These are phyloP conservation scores for Yarrowia yakushimensis DNA, from an alignment of 805 yeast genomes.

Conservation along the genomic window DNA sequence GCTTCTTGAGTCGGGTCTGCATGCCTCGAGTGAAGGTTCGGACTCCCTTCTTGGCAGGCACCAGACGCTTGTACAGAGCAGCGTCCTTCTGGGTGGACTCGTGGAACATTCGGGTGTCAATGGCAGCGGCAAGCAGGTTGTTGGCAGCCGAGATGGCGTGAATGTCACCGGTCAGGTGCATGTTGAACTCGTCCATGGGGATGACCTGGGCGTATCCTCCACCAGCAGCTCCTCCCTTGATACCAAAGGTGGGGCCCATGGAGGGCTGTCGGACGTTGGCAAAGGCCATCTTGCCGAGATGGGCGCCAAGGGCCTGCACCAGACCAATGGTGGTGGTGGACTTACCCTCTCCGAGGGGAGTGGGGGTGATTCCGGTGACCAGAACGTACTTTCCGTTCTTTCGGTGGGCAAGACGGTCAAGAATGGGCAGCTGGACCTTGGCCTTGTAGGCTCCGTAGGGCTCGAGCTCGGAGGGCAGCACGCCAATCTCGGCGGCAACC, in stretches of 20 bases:
- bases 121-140: conserved; percentile 91
- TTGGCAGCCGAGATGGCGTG: conserved; percentile 95
- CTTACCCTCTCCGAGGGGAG: conserved; percentile 98
- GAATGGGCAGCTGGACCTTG: conserved; percentile 68
- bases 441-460: conserved; percentile 89
- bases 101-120: conserved; percentile 96
- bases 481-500: conserved; percentile 80
- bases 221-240: conserved; percentile 99
- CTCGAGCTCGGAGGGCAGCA: conserved; percentile 74
- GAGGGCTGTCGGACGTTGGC: conserved; percentile 98
- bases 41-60: conserved; percentile 75
- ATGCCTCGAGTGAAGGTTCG: conserved; percentile 76
- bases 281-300: conserved; percentile 71
- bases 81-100: conserved; percentile 79
- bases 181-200: conserved; percentile 98
- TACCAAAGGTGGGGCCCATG: conserved; percentile 99
- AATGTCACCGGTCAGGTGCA: conserved; percentile 96
- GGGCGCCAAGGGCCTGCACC: conserved; percentile 93
- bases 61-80: conserved; percentile 77
- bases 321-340: conserved; percentile 94
- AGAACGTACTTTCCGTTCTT: conserved; percentile 81
- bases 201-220: conserved; percentile 97
- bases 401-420: conserved; percentile 60
- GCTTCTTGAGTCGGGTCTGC: conserved; percentile 67
- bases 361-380: conserved; percentile 97